Evolutionary conservation across 2,329 filamentous ascomycete species (phyloP).

Genomic region (Fusarium protoensiforme): DNA sequence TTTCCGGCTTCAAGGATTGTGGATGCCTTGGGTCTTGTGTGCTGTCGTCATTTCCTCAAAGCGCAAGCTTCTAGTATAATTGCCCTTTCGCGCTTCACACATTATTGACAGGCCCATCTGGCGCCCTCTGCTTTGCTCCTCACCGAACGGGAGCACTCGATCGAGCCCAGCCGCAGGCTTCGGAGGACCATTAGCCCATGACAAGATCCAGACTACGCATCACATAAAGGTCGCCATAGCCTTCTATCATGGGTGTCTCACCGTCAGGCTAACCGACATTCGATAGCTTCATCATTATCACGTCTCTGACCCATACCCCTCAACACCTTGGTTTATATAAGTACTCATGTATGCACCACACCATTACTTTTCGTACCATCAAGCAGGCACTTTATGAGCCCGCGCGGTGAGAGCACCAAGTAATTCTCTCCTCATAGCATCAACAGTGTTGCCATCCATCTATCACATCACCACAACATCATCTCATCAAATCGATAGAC

Average conservation of each 20-base stretch:
- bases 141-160: background rate
- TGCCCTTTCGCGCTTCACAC: background rate
- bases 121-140: background rate
- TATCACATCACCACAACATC: background rate
- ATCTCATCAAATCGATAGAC: background rate
- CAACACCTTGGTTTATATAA: background rate
- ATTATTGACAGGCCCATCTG: accelerated
- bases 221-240: no score
- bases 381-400: background rate
- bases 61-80: no score
- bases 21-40: background rate
- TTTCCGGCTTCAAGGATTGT: background rate
- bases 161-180: background rate
- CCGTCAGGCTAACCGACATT: background rate
- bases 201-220: background rate
- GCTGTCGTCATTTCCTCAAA: background rate
- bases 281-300: background rate
- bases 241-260: background rate
- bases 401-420: background rate
- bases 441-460: background rate
- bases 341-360: background rate
- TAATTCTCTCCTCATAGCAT: background rate
- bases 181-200: background rate
- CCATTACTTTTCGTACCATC: background rate
- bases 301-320: background rate